phyloP scores from a whole-genome alignment of 1,139 yeast genomes.

The Candida gigantensis region DNA sequence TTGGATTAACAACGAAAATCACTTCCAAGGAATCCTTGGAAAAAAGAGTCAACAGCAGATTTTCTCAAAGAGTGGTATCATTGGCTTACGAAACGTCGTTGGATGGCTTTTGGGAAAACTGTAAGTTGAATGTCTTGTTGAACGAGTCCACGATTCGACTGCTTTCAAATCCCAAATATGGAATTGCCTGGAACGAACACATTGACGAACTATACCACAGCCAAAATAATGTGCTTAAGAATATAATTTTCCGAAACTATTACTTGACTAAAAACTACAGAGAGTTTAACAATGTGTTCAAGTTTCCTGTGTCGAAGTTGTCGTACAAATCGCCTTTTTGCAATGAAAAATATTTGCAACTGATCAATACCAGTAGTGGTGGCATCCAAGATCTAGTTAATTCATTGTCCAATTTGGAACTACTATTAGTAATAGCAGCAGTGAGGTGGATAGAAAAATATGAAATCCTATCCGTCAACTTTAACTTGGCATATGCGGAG shows the following conservation, averaged over 20 bases:
- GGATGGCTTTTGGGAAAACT: conserved; percentile 44
- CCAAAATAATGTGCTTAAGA: conserved; percentile 12
- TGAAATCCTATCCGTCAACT: conserved; percentile 60
- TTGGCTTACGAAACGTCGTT: conserved; percentile 52
- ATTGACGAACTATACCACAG: conserved; percentile 30
- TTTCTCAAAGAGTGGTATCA: conserved; percentile 74
- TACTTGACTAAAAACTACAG: conserved; percentile 62
- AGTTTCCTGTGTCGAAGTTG: conserved; percentile 47
- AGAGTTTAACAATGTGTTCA: conserved; percentile 52
- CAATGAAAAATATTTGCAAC: conserved; percentile 24
- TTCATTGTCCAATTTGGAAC: conserved; percentile 67
- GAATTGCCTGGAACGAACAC: conserved; percentile 52
- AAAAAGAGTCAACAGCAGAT: conserved; percentile 87
- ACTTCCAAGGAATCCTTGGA: conserved; percentile 81
- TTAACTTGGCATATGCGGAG: conserved; percentile 78
- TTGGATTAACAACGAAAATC: conserved; percentile 77
- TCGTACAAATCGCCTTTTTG: conserved; percentile 31
- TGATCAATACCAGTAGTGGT: conserved; percentile 4
- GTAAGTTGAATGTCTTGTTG: conserved; percentile 28
- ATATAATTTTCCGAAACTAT: conserved; percentile 44
- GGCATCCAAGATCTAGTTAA: conserved; percentile 32
- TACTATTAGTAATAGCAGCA: conserved; percentile 68
- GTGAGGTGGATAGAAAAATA: conserved; percentile 68
- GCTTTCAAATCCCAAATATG: conserved; percentile 25
- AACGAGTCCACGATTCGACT: conserved; percentile 17